A percentile compares a stretch with the other conserved stretches of the same genome.
phyloP scores from a whole-genome alignment of 208 protist genomes.

The Leishmania mexicana region DNA sequence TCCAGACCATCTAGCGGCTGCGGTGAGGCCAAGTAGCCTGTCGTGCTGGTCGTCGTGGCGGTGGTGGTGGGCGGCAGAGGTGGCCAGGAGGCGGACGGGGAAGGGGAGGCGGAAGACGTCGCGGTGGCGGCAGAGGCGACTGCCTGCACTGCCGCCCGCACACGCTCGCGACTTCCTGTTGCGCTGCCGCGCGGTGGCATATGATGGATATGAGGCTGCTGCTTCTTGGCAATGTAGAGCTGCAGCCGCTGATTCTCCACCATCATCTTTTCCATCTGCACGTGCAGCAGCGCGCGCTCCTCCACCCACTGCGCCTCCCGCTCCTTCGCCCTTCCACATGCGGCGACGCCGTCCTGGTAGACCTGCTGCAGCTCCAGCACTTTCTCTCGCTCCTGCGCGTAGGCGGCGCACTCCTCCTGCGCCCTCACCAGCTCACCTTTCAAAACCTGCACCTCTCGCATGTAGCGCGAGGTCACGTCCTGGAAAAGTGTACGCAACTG shows the following conservation, averaged over 20 bases:
- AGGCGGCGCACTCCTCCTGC: constrained; percentile 28
- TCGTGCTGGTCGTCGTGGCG: not conserved
- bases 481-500: constrained; percentile 52
- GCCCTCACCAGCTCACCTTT: constrained; percentile 34
- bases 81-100: constrained; percentile 12
- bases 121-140: constrained; percentile 5
- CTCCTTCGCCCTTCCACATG: constrained; percentile 30
- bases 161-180: constrained; percentile 4
- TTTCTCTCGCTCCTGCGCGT: constrained; percentile 28
- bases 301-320: constrained; percentile 50
- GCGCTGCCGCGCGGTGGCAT: not conserved
- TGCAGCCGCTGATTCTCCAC: constrained; percentile 76
- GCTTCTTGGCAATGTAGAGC: constrained; percentile 42
- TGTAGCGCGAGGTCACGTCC: constrained; percentile 41
- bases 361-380: constrained; percentile 40
- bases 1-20: not conserved
- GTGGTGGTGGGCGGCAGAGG: not conserved
- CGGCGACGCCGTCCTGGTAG: constrained; percentile 40
- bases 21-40: not conserved
- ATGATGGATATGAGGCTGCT: constrained; percentile 7
- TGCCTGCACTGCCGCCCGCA: constrained; percentile 3
- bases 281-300: constrained; percentile 56
- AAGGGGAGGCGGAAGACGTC: not conserved
- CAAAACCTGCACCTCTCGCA: constrained; percentile 37
- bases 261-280: constrained; percentile 59